A percentile compares a stretch with the other conserved stretches of the same genome.
Evolutionary conservation across 495 filamentous ascomycete genomes (phyloP).

Genomic region (Lasiosphaeris hirsuta): DNA sequence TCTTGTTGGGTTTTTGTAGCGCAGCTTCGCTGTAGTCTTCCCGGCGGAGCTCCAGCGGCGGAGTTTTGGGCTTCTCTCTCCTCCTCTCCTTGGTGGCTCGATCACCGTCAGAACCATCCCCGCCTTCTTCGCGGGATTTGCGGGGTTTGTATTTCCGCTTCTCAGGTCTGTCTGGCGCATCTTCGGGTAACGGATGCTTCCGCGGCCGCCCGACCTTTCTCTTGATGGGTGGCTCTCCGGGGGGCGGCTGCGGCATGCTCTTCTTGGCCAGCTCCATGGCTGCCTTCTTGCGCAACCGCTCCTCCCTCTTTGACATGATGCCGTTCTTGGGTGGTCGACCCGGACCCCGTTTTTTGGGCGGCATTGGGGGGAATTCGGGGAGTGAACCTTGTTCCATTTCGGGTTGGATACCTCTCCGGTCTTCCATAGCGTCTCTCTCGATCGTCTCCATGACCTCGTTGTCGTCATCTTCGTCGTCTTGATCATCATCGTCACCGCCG

Average conservation of each 20-base stretch:
- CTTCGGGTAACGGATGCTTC: slow-evolving; percentile 55
- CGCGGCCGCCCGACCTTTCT: slow-evolving; percentile 59
- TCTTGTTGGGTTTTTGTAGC: slow-evolving; percentile 76
- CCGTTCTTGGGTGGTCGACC: slow-evolving; percentile 89
- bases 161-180: slow-evolving; percentile 56
- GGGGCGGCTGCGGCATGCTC: slow-evolving; percentile 40
- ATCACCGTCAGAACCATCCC: slow-evolving; percentile 43
- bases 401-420: slow-evolving; percentile 22
- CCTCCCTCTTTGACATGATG: slow-evolving; percentile 84
- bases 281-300: slow-evolving; percentile 63
- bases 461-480: slow-evolving; percentile 36
- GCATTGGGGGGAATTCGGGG: slow-evolving; percentile 32
- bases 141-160: slow-evolving; percentile 78
- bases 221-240: slow-evolving; percentile 47
- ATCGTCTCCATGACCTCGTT: slow-evolving; percentile 32
- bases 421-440: slow-evolving; percentile 39
- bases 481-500: slow-evolving; percentile 26
- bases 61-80: slow-evolving; percentile 58
- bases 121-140: slow-evolving; percentile 53
- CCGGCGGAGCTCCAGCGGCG: slow-evolving; percentile 59
- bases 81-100: slow-evolving; percentile 55
- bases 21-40: slow-evolving; percentile 80
- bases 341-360: slow-evolving; percentile 72
- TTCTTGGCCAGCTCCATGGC: slow-evolving; percentile 48
- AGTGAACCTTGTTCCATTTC: slow-evolving; percentile 34